Percentiles rank a stretch among this genome's conserved stretches.
phyloP scores from a whole-genome alignment of 192 early-diverging fungal species.

The Pecoramyces ruminantium region DNA sequence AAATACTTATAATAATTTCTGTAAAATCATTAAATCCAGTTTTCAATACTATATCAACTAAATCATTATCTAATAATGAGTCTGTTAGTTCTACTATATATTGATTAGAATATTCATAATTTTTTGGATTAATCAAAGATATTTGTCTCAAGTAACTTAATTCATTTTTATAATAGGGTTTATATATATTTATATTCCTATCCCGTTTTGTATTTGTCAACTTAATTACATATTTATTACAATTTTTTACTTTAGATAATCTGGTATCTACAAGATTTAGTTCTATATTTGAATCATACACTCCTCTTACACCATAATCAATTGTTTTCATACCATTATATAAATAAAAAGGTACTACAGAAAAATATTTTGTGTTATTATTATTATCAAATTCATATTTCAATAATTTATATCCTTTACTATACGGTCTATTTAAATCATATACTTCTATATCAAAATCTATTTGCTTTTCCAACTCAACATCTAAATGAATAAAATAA shows the following conservation, averaged over 20 bases:
- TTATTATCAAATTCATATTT: neutral
- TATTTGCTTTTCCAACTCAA: neutral
- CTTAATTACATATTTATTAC: neutral
- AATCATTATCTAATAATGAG: neutral
- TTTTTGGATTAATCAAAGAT: neutral
- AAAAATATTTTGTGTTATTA: neutral
- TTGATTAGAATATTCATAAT: neutral
- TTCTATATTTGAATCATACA: neutral
- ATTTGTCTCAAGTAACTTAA: neutral
- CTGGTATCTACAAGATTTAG: neutral
- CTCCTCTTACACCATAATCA: neutral
- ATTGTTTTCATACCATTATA: neutral
- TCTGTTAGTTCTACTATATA: neutral
- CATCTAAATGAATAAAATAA: neutral
- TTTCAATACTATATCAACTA: neutral
- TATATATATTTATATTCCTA: neutral
- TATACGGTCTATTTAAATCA: neutral
- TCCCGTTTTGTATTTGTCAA: neutral
- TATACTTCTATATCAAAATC: neutral
- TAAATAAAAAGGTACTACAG: neutral
- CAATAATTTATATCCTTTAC: neutral
- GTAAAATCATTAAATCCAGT: neutral
- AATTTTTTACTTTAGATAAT: neutral
- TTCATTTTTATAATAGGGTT: neutral
- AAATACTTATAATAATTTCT: neutral